phyloP scores from a whole-genome alignment of 768 basidiomycete genomes.

The Termitomyces titanicus region DNA sequence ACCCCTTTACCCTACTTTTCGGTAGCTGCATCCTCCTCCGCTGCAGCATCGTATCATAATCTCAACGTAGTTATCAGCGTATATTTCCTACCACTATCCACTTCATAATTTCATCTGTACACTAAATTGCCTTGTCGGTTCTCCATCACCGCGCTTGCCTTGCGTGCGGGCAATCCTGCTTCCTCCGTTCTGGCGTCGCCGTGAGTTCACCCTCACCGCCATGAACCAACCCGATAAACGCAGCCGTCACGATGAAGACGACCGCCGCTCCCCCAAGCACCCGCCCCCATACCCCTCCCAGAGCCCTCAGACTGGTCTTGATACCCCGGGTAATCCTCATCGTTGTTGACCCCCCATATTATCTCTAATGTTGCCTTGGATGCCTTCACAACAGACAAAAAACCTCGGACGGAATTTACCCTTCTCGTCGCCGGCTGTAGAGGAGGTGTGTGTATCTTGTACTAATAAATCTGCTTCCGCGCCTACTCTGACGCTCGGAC shows the following conservation, averaged over 20 bases:
- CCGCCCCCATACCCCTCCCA: constrained; percentile 18
- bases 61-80: constrained; percentile 13
- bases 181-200: constrained; percentile 46
- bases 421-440: constrained; percentile 81
- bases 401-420: constrained; percentile 44
- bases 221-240: constrained; percentile 61
- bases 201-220: constrained; percentile 36
- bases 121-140: constrained; percentile 34
- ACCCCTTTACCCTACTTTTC: constrained; percentile 32
- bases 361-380: constrained; percentile 16
- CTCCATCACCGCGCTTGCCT: constrained; percentile 57
- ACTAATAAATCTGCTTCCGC: constrained; percentile 11
- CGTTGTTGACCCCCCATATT: constrained; percentile 10
- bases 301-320: constrained; percentile 21
- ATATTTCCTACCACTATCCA: constrained; percentile 22
- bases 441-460: constrained; percentile 45
- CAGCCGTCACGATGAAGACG: constrained; percentile 40
- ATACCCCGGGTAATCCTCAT: constrained; percentile 34
- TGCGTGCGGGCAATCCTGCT: constrained; percentile 60
- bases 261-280: constrained; percentile 23
- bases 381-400: constrained; percentile 25
- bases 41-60: constrained; percentile 16
- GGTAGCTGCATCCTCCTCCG: constrained; percentile 14
- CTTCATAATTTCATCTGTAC: constrained; percentile 9
- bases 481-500: constrained; percentile 30